A percentile compares a stretch with the other conserved stretches of the same genome.
Conservation (phyloP, 495 filamentous ascomycete genomes). For the Xylaria flabelliformis region DNA sequence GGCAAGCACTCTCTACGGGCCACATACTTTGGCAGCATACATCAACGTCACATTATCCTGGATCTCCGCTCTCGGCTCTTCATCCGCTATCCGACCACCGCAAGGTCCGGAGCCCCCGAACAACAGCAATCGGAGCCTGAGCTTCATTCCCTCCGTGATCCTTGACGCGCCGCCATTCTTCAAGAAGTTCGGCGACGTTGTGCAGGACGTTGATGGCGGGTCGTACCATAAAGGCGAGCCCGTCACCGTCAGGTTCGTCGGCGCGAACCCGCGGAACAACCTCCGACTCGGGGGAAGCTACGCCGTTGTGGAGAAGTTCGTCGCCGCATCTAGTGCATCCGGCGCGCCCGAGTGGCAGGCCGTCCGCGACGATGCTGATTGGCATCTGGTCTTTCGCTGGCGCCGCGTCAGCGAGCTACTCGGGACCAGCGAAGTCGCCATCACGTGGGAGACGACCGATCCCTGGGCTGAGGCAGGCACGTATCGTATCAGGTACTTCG, state of each 20-base stretch:
- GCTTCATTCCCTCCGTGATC: conserved; percentile 82
- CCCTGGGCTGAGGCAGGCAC: conserved; percentile 60
- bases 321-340: neutral
- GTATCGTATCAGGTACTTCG: conserved; percentile 87
- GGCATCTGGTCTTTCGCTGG: conserved; percentile 84
- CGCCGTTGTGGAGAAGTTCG: conserved; percentile 74
- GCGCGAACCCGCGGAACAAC: conserved; percentile 90
- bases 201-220: conserved; percentile 58
- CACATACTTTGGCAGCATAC: conserved; percentile 89
- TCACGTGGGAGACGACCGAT: conserved; percentile 80
- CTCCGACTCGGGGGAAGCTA: conserved; percentile 80
- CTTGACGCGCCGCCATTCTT: conserved; percentile 74
- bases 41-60: conserved; percentile 81
- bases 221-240: conserved; percentile 61
- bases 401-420: conserved; percentile 71
- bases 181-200: conserved; percentile 77
- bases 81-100: conserved; percentile 53
- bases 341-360: conserved; percentile 58
- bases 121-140: conserved; percentile 78
- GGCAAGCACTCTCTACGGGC: conserved; percentile 91
- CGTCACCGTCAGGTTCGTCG: conserved; percentile 76
- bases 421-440: conserved; percentile 78
- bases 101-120: conserved; percentile 76
- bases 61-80: conserved; percentile 69
- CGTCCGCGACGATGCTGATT: conserved; percentile 78